Conservation (phyloP, 805 yeast species). For the Saccharomycopsis fermentans region DNA sequence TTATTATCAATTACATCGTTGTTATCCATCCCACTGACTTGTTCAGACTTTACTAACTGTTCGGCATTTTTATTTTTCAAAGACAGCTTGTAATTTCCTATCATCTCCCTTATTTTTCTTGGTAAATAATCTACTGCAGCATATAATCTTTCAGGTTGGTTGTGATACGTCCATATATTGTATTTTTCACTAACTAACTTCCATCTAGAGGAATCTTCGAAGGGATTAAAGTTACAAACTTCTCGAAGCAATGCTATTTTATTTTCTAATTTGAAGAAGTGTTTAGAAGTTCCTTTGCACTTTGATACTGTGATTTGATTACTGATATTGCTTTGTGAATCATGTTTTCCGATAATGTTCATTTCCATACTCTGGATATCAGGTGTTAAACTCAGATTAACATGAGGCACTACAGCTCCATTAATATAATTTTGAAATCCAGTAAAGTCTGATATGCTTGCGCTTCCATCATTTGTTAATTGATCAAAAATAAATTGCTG, state of each 20-base stretch:
- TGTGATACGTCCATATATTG: constrained; percentile 17
- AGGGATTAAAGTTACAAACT: constrained; percentile 16
- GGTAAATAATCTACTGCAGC: constrained; percentile 19
- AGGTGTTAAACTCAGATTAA: neutral
- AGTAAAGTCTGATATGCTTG: neutral
- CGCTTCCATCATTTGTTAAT: neutral
- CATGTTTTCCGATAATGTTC: neutral
- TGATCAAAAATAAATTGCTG: neutral
- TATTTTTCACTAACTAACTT: constrained; percentile 16
- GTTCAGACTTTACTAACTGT: neutral
- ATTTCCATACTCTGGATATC: neutral
- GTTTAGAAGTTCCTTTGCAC: constrained; percentile 18
- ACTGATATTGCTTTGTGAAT: neutral
- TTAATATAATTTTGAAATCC: constrained; percentile 1
- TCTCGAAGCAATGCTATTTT: constrained; percentile 18
- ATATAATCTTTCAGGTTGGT: constrained; percentile 18
- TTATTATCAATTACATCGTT: neutral
- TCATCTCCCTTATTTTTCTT: constrained; percentile 18
- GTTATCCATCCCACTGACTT: neutral
- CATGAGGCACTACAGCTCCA: neutral
- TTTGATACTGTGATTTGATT: constrained; percentile 5
- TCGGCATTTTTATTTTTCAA: constrained; percentile 5
- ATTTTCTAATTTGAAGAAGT: constrained; percentile 18
- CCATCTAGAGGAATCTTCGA: constrained; percentile 16
- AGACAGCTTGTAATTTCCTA: constrained; percentile 10